These are phyloP conservation scores for Melaleuca alternifolia DNA, from an alignment of 345 rosid genomes.

Conservation along the genomic window DNA sequence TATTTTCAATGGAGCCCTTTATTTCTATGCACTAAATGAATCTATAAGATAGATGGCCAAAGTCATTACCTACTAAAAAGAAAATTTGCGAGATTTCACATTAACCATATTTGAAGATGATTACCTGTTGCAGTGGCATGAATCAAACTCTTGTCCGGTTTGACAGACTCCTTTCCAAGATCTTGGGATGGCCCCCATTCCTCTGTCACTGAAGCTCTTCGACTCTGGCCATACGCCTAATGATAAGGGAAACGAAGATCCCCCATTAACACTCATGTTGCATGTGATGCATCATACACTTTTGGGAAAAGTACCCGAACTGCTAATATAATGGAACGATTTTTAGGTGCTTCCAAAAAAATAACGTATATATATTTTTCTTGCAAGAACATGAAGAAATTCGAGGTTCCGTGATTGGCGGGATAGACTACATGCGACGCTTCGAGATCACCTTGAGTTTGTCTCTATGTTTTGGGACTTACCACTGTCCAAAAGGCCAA, in stretches of 20 bases:
- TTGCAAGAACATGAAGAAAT: neutral
- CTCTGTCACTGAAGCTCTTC: slow-evolving; percentile 58
- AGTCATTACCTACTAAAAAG: no score
- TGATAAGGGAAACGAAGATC: neutral
- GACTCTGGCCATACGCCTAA: slow-evolving; percentile 94
- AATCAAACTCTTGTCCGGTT: slow-evolving; percentile 45
- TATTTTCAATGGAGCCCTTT: no score
- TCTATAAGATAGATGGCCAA: neutral
- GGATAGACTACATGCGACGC: neutral
- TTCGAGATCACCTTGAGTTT: neutral
- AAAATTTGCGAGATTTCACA: neutral
- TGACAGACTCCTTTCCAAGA: slow-evolving; percentile 91
- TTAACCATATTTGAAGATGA: neutral
- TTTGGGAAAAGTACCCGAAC: neutral
- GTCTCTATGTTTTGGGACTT: neutral
- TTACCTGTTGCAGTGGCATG: slow-evolving; percentile 74
- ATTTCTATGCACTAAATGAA: neutral
- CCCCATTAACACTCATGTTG: neutral
- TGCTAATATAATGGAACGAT: slow-evolving; percentile 1
- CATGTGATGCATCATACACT: neutral
- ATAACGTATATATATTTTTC: no score
- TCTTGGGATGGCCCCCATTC: slow-evolving; percentile 69
- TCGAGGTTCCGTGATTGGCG: neutral
- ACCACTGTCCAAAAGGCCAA: slow-evolving; percentile 82
- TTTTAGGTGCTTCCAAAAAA: neutral